Evolutionary conservation across 345 rosid genomes (phyloP).

Genomic region (Lepidium didymum): DNA sequence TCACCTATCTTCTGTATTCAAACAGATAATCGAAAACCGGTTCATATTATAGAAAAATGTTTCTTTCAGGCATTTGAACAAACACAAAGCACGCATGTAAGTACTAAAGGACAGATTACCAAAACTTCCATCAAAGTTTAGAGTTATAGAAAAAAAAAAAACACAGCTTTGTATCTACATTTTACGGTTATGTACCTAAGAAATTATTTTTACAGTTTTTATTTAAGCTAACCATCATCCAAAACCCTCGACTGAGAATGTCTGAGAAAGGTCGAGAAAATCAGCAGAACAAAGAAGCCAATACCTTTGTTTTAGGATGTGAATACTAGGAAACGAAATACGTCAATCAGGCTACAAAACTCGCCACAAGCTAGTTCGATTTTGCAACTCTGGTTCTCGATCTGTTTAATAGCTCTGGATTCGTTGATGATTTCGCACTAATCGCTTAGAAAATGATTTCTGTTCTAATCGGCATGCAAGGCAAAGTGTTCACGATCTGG

Average conservation of each 20-base stretch:
- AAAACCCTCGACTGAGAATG: neutral
- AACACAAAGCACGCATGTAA: neutral
- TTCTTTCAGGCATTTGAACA: constrained; percentile 5
- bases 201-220: neutral
- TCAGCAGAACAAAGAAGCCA: neutral
- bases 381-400: too few species aligned
- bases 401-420: too few species aligned
- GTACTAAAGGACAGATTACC: neutral
- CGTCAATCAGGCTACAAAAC: too few species aligned
- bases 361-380: too few species aligned
- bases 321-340: neutral
- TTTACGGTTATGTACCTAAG: neutral
- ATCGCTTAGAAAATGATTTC: too few species aligned
- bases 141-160: neutral
- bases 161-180: neutral
- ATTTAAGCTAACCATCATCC: neutral
- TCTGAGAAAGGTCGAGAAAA: neutral
- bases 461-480: too few species aligned
- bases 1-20: neutral
- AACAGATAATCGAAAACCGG: neutral
- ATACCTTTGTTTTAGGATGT: neutral
- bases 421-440: too few species aligned
- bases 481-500: too few species aligned
- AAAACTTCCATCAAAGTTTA: neutral
- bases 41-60: neutral